Evolutionary conservation across 1,284 basidiomycete genomes (phyloP).

Genomic region (Malassezia psittaci): DNA sequence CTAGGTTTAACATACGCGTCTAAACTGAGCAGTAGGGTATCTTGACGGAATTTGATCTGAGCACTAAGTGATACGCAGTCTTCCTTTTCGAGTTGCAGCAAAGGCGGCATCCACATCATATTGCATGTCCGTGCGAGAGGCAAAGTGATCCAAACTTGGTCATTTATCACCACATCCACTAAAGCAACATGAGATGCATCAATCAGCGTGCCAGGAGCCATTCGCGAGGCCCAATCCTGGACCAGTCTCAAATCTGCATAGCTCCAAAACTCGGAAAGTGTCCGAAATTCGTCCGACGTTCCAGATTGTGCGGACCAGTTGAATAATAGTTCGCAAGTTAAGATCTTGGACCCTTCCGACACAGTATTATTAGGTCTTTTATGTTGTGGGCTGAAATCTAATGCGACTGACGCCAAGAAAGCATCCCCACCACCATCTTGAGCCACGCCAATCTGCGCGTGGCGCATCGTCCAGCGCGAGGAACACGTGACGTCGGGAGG

Average conservation of each 20-base stretch:
- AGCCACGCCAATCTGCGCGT: slow-evolving; percentile 1
- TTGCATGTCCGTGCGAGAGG: background rate
- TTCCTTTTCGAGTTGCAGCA: background rate
- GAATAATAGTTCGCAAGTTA: background rate
- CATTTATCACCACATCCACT: background rate
- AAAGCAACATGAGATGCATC: background rate
- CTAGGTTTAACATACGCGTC: background rate
- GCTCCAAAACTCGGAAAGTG: no score
- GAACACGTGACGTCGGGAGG: background rate
- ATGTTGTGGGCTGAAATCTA: background rate
- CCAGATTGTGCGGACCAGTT: no score
- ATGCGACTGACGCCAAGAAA: background rate
- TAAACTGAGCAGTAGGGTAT: background rate
- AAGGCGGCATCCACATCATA: background rate
- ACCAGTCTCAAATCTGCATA: background rate
- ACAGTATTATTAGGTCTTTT: background rate
- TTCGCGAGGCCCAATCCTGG: background rate
- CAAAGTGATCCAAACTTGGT: background rate
- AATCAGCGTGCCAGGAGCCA: background rate
- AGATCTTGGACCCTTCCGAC: background rate
- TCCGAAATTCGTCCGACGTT: no score
- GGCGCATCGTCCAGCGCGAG: background rate
- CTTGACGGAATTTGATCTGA: background rate
- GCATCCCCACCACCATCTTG: background rate
- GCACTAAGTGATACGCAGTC: background rate